Conservation (phyloP, 164 flowering plant species). For the Berberis vulgaris region DNA sequence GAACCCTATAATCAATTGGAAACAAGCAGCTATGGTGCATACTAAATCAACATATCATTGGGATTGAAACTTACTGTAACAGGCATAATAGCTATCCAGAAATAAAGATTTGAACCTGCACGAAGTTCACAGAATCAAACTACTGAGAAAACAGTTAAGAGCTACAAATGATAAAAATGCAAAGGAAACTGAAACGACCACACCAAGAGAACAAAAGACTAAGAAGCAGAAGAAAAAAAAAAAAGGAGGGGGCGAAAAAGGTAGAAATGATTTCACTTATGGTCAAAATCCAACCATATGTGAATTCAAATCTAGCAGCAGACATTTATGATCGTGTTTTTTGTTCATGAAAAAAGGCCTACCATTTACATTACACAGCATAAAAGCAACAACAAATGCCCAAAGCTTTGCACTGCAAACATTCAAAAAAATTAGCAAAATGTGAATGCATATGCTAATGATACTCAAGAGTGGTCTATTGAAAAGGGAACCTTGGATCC, state of each 20-base stretch:
- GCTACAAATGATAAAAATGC: not conserved
- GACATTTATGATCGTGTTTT: too few species aligned
- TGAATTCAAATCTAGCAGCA: too few species aligned
- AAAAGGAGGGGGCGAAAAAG: too few species aligned
- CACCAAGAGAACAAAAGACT: not conserved
- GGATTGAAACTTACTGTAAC: conserved; percentile 48
- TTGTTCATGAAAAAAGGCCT: conserved; percentile 1
- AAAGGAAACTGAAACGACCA: too few species aligned
- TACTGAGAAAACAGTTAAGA: not conserved
- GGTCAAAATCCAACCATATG: too few species aligned
- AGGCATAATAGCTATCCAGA: conserved; percentile 97
- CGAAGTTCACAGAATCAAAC: conserved; percentile 2
- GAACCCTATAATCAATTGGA: too few species aligned
- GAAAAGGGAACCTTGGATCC: too few species aligned
- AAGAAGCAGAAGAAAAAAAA: not conserved
- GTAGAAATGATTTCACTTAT: too few species aligned
- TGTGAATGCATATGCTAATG: not conserved
- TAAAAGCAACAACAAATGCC: conserved; percentile 94
- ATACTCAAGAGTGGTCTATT: too few species aligned
- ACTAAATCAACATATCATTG: not conserved
- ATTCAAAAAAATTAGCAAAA: conserved; percentile 13
- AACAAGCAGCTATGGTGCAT: too few species aligned
- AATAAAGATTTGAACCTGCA: conserved; percentile 96
- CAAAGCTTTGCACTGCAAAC: conserved; percentile 85
- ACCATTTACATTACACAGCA: conserved; percentile 95